Percentiles rank a stretch among this genome's conserved stretches.
These are phyloP conservation scores for Verticillium tricorpus DNA, from an alignment of 2,329 filamentous ascomycete species.

Conservation along the genomic window DNA sequence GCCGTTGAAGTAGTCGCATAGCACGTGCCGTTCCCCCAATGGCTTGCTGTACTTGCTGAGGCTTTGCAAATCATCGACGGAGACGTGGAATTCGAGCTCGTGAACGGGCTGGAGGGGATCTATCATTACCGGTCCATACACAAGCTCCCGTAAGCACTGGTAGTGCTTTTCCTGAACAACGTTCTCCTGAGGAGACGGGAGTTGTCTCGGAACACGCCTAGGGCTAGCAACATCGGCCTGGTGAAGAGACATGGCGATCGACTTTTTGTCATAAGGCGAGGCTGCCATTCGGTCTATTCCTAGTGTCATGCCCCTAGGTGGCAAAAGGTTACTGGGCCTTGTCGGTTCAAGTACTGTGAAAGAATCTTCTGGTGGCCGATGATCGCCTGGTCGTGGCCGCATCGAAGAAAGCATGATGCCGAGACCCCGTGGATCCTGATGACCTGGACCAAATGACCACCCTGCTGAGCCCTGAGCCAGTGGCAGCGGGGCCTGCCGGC, in stretches of 20 bases:
- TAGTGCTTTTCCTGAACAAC: slow-evolving; percentile 39
- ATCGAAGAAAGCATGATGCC: not conserved
- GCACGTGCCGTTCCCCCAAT: slow-evolving; percentile 26
- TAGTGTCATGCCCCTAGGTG: not conserved
- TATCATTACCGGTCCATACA: slow-evolving; percentile 37
- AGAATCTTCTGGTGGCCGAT: not conserved
- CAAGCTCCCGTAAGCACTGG: slow-evolving; percentile 51
- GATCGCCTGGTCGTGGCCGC: not conserved
- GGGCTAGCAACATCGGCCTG: slow-evolving; percentile 45
- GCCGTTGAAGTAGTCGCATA: slow-evolving; percentile 40
- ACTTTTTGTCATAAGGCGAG: slow-evolving; percentile 33
- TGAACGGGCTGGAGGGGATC: slow-evolving; percentile 29
- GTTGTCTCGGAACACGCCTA: slow-evolving; percentile 27
- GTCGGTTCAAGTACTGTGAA: too few species aligned
- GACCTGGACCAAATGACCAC: not conserved
- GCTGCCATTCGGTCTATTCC: slow-evolving; percentile 5
- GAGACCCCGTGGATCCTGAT: not conserved
- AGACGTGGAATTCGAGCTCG: slow-evolving; percentile 43
- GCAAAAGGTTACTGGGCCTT: not conserved
- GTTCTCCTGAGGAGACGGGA: not conserved
- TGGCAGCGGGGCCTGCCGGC: not conserved
- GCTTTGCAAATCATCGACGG: slow-evolving; percentile 23
- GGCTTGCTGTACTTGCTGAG: slow-evolving; percentile 16
- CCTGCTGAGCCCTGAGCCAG: not conserved
- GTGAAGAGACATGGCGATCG: slow-evolving; percentile 40